Percentiles rank a stretch among this genome's conserved stretches.
Conservation (phyloP, 768 basidiomycete genomes). For the Panaeolus cyanescens region DNA sequence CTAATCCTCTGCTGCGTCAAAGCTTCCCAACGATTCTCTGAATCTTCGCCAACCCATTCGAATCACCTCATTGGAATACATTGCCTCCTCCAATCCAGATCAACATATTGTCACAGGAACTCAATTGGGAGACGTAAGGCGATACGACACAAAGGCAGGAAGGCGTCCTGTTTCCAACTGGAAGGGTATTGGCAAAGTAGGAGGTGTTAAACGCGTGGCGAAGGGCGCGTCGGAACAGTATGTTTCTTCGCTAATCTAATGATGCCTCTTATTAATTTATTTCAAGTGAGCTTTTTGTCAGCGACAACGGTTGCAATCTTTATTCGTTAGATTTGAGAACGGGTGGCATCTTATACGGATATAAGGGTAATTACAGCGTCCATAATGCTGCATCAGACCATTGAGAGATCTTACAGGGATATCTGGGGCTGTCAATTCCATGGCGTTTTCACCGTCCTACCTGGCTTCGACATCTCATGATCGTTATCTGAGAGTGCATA, state of each 20-base stretch:
- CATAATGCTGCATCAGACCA: background rate
- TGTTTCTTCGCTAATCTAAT: constrained; percentile 19
- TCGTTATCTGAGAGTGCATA: constrained; percentile 72
- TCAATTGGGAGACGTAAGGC: constrained; percentile 68
- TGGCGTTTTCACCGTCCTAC: constrained; percentile 54
- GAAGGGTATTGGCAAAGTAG: constrained; percentile 56
- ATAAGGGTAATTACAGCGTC: constrained; percentile 51
- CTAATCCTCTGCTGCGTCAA: background rate
- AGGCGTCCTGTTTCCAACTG: constrained; percentile 72
- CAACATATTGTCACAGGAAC: constrained; percentile 73
- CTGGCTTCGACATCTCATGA: constrained; percentile 69
- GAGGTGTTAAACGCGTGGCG: constrained; percentile 62
- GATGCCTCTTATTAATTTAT: background rate
- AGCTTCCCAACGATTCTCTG: constrained; percentile 76
- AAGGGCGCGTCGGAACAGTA: constrained; percentile 67
- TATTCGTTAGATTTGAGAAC: constrained; percentile 70
- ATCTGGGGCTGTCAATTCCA: constrained; percentile 67
- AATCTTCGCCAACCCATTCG: constrained; percentile 79
- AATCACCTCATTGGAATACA: constrained; percentile 67
- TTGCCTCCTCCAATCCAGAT: constrained; percentile 39
- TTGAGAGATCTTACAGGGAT: constrained; percentile 47
- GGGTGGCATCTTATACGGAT: constrained; percentile 63
- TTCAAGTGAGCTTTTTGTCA: constrained; percentile 66
- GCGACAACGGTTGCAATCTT: constrained; percentile 66
- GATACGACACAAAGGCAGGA: constrained; percentile 75